Evolutionary conservation across 2,329 filamentous ascomycete species (phyloP).

Genomic region (Chalaropsis thielavioides): DNA sequence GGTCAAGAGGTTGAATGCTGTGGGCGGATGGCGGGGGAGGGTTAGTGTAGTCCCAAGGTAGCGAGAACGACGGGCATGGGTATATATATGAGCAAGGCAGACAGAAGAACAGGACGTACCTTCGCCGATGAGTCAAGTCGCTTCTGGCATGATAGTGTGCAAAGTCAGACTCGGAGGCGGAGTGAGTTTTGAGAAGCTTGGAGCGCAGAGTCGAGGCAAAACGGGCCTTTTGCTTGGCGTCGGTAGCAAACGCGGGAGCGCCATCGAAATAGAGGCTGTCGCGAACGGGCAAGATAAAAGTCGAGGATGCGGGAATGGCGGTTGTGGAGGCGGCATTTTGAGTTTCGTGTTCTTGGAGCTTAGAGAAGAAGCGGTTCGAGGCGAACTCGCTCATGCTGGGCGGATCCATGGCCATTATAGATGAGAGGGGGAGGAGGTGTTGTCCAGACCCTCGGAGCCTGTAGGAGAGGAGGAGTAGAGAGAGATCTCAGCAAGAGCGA

Average conservation of each 20-base stretch:
- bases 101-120: slow-evolving; percentile 7
- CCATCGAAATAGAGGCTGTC: slow-evolving; percentile 24
- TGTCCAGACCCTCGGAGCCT: slow-evolving; percentile 14
- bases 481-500: slow-evolving; percentile 17
- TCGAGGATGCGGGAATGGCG: slow-evolving; percentile 22
- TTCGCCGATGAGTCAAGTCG: not conserved
- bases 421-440: not conserved
- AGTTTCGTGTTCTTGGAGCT: slow-evolving; percentile 35
- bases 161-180: slow-evolving; percentile 3
- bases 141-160: not conserved
- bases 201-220: slow-evolving; percentile 29
- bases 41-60: not conserved
- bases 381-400: slow-evolving; percentile 52
- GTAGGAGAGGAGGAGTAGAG: slow-evolving; percentile 16
- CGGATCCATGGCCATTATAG: slow-evolving; percentile 37
- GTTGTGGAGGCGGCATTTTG: slow-evolving; percentile 27
- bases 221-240: slow-evolving; percentile 29
- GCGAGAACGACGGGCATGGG: not conserved
- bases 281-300: slow-evolving; percentile 37
- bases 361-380: slow-evolving; percentile 49
- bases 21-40: not conserved
- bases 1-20: slow-evolving; percentile 35
- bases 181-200: slow-evolving; percentile 23
- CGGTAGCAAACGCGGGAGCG: slow-evolving; percentile 22
- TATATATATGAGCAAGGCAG: not conserved